These are phyloP conservation scores for Fusarium chaquense DNA, from an alignment of 2,329 filamentous ascomycete genomes.

Conservation along the genomic window DNA sequence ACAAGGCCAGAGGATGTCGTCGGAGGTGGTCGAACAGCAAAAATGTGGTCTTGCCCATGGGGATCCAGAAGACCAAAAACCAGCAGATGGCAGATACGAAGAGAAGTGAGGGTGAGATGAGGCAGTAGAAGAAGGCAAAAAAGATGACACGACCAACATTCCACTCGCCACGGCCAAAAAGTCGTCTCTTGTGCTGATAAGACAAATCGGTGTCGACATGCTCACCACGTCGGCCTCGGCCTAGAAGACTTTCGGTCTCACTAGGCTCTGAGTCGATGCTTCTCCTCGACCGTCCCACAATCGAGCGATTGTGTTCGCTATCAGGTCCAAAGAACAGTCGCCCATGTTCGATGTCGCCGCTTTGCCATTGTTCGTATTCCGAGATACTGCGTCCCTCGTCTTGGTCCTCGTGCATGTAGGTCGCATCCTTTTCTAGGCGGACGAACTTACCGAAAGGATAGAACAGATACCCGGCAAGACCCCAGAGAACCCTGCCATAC, in stretches of 20 bases:
- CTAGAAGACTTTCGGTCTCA: constrained; percentile 91
- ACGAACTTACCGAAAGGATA: constrained; percentile 99
- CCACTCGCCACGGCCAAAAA: constrained; percentile 97
- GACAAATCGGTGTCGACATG: constrained; percentile 62
- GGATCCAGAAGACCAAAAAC: constrained; percentile 97
- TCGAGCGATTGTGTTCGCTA: constrained; percentile 72
- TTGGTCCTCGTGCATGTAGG: constrained; percentile 92
- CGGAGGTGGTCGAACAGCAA: constrained; percentile 91
- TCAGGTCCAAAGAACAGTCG: constrained; percentile 93
- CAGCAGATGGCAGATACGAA: constrained; percentile 90
- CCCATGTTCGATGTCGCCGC: constrained; percentile 94
- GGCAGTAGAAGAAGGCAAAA: constrained; percentile 94
- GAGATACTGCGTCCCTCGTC: constrained; percentile 97
- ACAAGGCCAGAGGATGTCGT: constrained; percentile 90
- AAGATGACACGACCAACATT: constrained; percentile 94
- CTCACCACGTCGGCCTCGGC: constrained; percentile 67
- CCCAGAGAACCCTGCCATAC: constrained; percentile 88
- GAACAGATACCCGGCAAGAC: constrained; percentile 86
- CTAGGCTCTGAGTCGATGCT: constrained; percentile 87
- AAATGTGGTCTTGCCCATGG: constrained; percentile 95
- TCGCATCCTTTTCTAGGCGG: constrained; percentile 91
- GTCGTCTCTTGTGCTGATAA: constrained; percentile 75
- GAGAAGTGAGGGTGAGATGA: constrained; percentile 88
- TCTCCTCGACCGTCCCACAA: constrained; percentile 86
- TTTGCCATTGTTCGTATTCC: constrained; percentile 99